Evolutionary conservation across 2,329 filamentous ascomycete species (phyloP), one percentile per base, ranked within the genome.

Genomic region (Fusarium equiseti): DNA sequence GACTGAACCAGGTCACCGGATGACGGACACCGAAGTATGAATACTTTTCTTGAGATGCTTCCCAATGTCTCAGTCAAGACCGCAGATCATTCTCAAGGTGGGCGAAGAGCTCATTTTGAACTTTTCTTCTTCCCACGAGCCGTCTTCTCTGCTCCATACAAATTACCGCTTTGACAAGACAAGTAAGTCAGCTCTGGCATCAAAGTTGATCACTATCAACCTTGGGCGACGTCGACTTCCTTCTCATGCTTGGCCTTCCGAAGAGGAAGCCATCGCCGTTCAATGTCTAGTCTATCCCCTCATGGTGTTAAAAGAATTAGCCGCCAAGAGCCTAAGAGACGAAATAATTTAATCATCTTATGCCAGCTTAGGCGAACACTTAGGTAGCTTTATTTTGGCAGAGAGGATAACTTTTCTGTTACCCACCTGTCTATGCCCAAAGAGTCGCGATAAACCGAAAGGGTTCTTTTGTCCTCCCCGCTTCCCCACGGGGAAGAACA

Each of bases 191-290:
- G 27, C 54, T 63, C n/a, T 24, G 27, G 48, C 54, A 50, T 50
- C n/a, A 32, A 35, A 22, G n/a, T 32, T 50, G 38, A 27, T 44
- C 24, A 18, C n/a, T 6, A n/a, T 27, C n/a, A 45, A 53, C 26
- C 42, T 22, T 32, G 55, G 55, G 42, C 59, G 55, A 69, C 46
- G 44, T 71, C 59, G 46, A 71, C 31, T 53, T 55, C 20, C 26
- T 15, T 22, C 13, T 26, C 49, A 74, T 43, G 16, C 58, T 31
- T 24, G 61, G 16, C 27, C n/a, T 70, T 73, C 31, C 31, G 71
- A 75, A 72, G 35, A 31, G 73, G 73, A 75, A 75, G 59, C 63
- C 66, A 73, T 63, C 48, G 56, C 73, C 73, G 73, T 22, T 45
- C 6, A 53, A 12, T 5, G 18, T 53, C 18, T 20, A 27, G 24